Evolutionary conservation across 176 grass and related monocot species (phyloP), one percentile per base, ranked within the genome.

Genomic region (Eragrostis curvula): DNA sequence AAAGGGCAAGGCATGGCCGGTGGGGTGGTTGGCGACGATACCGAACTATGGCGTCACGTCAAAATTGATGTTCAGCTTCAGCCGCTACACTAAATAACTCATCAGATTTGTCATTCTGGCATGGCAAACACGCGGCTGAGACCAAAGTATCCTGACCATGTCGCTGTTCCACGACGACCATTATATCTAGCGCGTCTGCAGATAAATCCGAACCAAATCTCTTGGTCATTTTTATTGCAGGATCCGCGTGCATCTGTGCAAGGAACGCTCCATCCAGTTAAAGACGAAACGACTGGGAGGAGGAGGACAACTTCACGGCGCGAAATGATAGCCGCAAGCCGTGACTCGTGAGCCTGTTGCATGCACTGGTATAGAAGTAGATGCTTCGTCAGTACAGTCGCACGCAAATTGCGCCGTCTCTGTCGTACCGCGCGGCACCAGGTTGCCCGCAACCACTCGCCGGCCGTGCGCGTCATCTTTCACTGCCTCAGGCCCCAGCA

Each of bases 271-370:
- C 59, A 30, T 30, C 11, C 60, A 50, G 59, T 32, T 49, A 32
- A 30, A 36, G 59, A 39, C 75, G 10, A 63, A 2, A 57, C 1
- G 8, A 21, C n/a, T n/a, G n/a, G 52, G 15, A 52, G 0, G 41
- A 69, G 65, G 65, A 44, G 3, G 59, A 29, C 39, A 21, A 36
- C 18, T 68, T 68, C 39, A 47, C 42, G 68, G 68, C 68, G 8
- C n/a, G 12, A 12, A 20, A 9, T 71, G 67, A 71, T 44, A 21
- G 52, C 51, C 68, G 52, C 79, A 10, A 29, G 51, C 51, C 66
- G 39, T 44, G 78, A 2, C 78, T 27, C 78, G 79, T 81, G 79
- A 70, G 23, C 74, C 5, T 12, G 23, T 24, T 36, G 61, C 29
- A 64, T 28, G 11, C 9, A 32, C 8, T 17, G 28, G 27, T 12